These are phyloP conservation scores for Coniochaeta sp. DNA, from an alignment of 2,329 filamentous ascomycete species.

Conservation along the genomic window DNA sequence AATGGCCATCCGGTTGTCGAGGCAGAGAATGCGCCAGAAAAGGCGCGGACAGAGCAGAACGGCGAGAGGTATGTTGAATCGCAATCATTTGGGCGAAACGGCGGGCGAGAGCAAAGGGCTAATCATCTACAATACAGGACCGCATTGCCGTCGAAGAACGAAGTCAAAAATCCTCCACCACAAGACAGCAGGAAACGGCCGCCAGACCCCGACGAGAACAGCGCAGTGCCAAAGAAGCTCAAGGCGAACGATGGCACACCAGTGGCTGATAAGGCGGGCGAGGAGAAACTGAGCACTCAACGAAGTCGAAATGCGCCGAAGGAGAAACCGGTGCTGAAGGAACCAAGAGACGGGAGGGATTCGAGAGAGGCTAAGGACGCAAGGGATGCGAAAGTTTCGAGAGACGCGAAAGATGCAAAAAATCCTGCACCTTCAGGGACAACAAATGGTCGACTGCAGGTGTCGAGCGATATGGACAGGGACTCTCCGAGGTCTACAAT, in stretches of 20 bases:
- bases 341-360: no score
- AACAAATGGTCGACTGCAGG: constrained; percentile 2
- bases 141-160: constrained; percentile 14
- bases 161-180: constrained; percentile 19
- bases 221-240: constrained; percentile 38
- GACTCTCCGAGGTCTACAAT: constrained; percentile 18
- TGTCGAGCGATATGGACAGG: constrained; percentile 8
- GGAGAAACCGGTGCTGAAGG: constrained; percentile 9
- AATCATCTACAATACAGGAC: constrained; percentile 19
- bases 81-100: neutral
- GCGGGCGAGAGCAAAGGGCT: neutral
- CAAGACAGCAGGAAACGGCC: constrained; percentile 39
- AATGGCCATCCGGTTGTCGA: neutral
- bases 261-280: constrained; percentile 3
- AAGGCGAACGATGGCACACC: constrained; percentile 26
- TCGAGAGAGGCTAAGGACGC: no score
- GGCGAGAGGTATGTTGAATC: constrained; percentile 21
- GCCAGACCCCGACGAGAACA: constrained; percentile 35
- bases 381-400: no score
- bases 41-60: constrained; percentile 19
- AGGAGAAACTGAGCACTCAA: constrained; percentile 9
- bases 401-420: constrained; percentile 11
- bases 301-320: constrained; percentile 7
- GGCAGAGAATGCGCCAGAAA: no score
- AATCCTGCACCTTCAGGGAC: neutral